Evolutionary conservation across 2,329 filamentous ascomycete genomes (phyloP).

Genomic region (Fusarium dlaminii): DNA sequence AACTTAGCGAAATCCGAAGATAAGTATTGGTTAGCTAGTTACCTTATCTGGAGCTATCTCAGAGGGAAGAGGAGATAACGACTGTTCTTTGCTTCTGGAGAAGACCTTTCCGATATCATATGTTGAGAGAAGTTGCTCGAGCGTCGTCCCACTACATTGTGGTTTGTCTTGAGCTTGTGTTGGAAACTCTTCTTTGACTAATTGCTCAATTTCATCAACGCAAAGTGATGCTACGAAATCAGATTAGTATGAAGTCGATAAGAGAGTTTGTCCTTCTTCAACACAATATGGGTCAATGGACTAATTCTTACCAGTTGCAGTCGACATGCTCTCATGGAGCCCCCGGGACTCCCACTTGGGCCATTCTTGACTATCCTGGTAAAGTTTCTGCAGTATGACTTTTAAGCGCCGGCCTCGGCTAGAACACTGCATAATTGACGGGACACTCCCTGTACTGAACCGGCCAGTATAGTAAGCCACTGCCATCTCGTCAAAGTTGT

Average conservation of each 20-base stretch:
- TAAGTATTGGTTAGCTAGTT: too few species aligned
- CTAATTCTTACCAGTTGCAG: background rate
- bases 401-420: background rate
- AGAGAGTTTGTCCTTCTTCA: background rate
- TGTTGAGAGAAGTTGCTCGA: background rate
- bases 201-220: background rate
- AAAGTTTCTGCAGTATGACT: background rate
- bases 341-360: background rate
- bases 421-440: background rate
- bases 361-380: background rate
- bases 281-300: background rate
- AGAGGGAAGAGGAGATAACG: background rate
- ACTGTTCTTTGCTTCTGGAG: background rate
- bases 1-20: background rate
- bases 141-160: background rate
- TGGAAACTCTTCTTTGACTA: background rate
- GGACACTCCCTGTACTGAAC: background rate
- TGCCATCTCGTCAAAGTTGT: background rate
- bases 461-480: background rate
- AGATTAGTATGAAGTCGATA: background rate
- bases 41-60: background rate
- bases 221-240: background rate
- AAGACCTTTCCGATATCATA: background rate
- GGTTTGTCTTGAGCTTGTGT: background rate
- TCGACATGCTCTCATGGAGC: background rate